Conservation (phyloP, 306 rosid genomes). For the Citrullus amarus region DNA sequence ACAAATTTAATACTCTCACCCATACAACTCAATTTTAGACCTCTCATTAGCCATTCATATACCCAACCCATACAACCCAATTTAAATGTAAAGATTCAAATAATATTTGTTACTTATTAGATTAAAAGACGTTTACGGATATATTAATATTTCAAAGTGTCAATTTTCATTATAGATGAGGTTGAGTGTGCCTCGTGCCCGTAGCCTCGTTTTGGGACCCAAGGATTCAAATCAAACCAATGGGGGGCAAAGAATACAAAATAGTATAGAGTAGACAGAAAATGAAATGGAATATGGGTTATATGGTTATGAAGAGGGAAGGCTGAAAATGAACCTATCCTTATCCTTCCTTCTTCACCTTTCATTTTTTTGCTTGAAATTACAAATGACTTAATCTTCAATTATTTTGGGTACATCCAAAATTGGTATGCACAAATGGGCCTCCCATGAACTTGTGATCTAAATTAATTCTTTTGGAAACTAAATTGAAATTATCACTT, state of each 20-base stretch:
- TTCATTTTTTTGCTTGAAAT: neutral
- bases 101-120: neutral
- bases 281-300: neutral
- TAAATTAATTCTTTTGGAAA: neutral
- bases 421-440: neutral
- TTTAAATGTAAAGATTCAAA: too few species aligned
- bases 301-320: neutral
- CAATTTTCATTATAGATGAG: neutral
- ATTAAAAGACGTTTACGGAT: neutral
- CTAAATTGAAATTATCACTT: neutral
- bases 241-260: neutral
- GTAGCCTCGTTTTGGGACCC: neutral
- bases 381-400: neutral
- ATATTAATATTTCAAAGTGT: neutral
- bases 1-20: too few species aligned
- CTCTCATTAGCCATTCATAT: neutral
- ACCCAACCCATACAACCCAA: neutral
- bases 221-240: neutral
- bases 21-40: neutral
- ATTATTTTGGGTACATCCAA: neutral
- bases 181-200: neutral
- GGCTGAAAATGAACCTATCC: slow-evolving; percentile 1
- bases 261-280: neutral
- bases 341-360: neutral
- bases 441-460: neutral